phyloP scores from a whole-genome alignment of 441 rosid species.

The Gossypium trilobum region DNA sequence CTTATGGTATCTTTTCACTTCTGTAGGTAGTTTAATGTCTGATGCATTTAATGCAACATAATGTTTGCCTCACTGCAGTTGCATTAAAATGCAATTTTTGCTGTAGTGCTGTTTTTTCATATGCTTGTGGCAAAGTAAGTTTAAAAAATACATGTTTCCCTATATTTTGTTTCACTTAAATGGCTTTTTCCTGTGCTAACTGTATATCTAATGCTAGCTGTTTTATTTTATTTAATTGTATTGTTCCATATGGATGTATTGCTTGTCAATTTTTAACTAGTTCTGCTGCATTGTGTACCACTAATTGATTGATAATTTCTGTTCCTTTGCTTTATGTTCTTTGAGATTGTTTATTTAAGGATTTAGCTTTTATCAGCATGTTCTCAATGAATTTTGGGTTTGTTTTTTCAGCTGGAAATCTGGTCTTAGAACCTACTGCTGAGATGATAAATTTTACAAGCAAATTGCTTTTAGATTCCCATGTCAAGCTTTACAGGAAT shows the following conservation, averaged over 20 bases:
- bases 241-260: not conserved
- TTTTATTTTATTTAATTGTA: not conserved
- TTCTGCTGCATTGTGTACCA: not conserved
- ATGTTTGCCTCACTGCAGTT: not conserved
- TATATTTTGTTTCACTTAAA: not conserved
- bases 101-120: not conserved
- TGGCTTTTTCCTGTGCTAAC: not conserved
- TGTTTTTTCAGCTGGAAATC: conserved; percentile 49
- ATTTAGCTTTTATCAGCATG: not conserved
- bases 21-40: not conserved
- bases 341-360: not conserved
- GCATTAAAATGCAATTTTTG: not conserved
- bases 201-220: not conserved
- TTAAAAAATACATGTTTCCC: not conserved
- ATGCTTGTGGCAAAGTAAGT: not conserved
- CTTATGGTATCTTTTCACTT: not conserved
- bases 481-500: conserved; percentile 46
- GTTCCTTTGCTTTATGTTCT: not conserved
- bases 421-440: conserved; percentile 36
- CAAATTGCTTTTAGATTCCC: conserved; percentile 35
- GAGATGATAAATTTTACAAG: conserved; percentile 35
- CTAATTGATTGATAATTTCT: not conserved
- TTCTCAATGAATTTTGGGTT: not conserved
- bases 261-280: not conserved
- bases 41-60: not conserved